Conservation (phyloP, 2,329 filamentous ascomycete species). For the Lachnellula willkommii region DNA sequence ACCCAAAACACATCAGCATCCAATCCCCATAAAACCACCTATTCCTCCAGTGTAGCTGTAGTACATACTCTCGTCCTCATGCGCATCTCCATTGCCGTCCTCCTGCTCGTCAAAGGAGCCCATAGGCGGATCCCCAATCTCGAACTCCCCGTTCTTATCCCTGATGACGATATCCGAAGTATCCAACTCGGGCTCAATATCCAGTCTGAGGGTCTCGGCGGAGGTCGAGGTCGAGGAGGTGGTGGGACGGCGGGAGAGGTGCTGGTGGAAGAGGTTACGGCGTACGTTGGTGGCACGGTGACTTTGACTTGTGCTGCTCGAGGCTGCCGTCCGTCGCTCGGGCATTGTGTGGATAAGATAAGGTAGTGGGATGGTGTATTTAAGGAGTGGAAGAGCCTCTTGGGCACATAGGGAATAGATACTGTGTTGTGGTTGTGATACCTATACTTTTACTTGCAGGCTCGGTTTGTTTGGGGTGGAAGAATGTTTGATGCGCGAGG, state of each 20-base stretch:
- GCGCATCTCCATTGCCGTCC: conserved; percentile 51
- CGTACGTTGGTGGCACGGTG: conserved; percentile 34
- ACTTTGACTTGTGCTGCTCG: conserved; percentile 12
- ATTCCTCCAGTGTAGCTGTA: conserved; percentile 23
- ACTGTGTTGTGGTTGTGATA: background rate
- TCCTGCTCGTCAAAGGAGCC: conserved; percentile 45
- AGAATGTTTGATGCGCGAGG: conserved; percentile 2
- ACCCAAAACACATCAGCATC: background rate
- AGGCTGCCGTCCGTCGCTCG: conserved; percentile 22
- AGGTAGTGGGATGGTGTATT: background rate
- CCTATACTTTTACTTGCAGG: background rate
- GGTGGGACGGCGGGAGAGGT: conserved; percentile 53
- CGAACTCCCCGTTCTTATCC: conserved; percentile 57
- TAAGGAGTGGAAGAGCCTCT: background rate
- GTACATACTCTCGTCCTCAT: conserved; percentile 48
- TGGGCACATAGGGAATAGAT: background rate
- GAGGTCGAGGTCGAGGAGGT: conserved; percentile 37
- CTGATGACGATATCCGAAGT: conserved; percentile 55
- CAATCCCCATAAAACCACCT: conserved; percentile 7
- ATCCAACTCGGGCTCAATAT: conserved; percentile 40
- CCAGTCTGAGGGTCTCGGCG: conserved; percentile 45
- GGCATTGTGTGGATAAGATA: conserved; percentile 19
- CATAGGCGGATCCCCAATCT: conserved; percentile 53
- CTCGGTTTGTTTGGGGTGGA: conserved; percentile 6
- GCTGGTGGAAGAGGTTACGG: conserved; percentile 55